phyloP scores from a whole-genome alignment of 345 rosid genomes.

The Aquilaria sinensis region DNA sequence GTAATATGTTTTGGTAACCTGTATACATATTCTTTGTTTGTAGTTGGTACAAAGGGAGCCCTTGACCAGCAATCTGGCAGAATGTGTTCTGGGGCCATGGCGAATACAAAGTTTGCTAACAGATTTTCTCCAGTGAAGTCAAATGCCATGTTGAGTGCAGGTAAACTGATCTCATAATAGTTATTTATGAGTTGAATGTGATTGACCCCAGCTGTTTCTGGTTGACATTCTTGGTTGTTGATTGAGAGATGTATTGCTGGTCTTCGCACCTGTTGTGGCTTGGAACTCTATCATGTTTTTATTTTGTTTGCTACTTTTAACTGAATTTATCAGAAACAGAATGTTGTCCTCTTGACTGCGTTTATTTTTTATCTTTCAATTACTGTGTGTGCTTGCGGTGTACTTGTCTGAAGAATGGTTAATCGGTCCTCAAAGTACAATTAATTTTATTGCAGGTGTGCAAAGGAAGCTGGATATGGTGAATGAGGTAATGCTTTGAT shows the following conservation, averaged over 20 bases:
- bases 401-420: not conserved
- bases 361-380: not conserved
- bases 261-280: too few relatives aligned
- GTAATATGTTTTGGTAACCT: not conserved
- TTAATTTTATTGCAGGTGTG: conserved; percentile 31
- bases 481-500: too few relatives aligned
- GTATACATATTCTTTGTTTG: not conserved
- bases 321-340: not conserved
- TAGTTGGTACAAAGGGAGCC: conserved; percentile 50
- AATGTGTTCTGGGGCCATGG: conserved; percentile 36
- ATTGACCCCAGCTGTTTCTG: too few relatives aligned
- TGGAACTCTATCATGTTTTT: not conserved
- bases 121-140: too few relatives aligned
- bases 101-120: conserved; percentile 39
- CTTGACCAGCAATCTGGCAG: conserved; percentile 42
- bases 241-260: too few relatives aligned
- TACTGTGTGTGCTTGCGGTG: not conserved
- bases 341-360: not conserved
- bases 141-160: too few relatives aligned
- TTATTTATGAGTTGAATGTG: too few relatives aligned
- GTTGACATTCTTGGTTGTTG: too few relatives aligned
- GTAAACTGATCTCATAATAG: too few relatives aligned
- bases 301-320: not conserved
- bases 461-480: conserved; percentile 4
- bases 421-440: conserved; percentile 2